Conservation (phyloP, 2,329 filamentous ascomycete genomes). For the Bipolaris victoriae region DNA sequence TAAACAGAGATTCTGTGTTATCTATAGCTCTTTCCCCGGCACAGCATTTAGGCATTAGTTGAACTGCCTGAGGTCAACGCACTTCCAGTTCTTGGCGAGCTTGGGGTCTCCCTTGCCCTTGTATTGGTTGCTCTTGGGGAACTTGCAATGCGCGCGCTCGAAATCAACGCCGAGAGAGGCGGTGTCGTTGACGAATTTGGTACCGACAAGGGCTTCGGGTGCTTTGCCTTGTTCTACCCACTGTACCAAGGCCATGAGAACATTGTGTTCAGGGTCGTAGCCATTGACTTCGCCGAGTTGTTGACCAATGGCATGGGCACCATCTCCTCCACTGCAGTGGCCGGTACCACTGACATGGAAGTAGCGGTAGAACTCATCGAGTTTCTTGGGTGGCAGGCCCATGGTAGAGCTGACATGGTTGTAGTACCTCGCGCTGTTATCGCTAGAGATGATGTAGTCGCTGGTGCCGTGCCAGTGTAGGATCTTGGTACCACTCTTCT, state of each 20-base stretch:
- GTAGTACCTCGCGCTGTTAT: conserved; percentile 58
- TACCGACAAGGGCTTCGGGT: conserved; percentile 49
- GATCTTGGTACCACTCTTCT: conserved; percentile 53
- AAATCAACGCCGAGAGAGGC: conserved; percentile 39
- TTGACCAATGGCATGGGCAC: conserved; percentile 51
- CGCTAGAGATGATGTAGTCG: conserved; percentile 54
- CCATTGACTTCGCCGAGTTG: conserved; percentile 23
- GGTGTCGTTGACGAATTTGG: conserved; percentile 40
- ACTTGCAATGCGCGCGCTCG: conserved; percentile 48
- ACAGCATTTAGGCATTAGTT: neutral
- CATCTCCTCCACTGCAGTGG: conserved; percentile 59
- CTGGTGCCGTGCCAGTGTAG: conserved; percentile 55
- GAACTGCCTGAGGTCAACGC: conserved; percentile 22
- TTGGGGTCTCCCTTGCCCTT: conserved; percentile 40
- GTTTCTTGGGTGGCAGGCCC: conserved; percentile 36
- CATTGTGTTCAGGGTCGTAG: conserved; percentile 51
- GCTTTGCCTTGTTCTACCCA: conserved; percentile 55
- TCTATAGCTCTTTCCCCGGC: neutral
- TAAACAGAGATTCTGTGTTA: neutral
- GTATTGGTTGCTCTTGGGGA: conserved; percentile 44
- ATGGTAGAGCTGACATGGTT: conserved; percentile 56
- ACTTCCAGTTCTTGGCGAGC: conserved; percentile 43
- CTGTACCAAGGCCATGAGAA: conserved; percentile 55
- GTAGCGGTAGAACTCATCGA: conserved; percentile 57
- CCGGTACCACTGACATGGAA: conserved; percentile 61